A percentile compares a stretch with the other conserved stretches of the same genome.
Evolutionary conservation across 139 green algal genomes (phyloP).

Genomic region (Picochlorum costavermella): DNA sequence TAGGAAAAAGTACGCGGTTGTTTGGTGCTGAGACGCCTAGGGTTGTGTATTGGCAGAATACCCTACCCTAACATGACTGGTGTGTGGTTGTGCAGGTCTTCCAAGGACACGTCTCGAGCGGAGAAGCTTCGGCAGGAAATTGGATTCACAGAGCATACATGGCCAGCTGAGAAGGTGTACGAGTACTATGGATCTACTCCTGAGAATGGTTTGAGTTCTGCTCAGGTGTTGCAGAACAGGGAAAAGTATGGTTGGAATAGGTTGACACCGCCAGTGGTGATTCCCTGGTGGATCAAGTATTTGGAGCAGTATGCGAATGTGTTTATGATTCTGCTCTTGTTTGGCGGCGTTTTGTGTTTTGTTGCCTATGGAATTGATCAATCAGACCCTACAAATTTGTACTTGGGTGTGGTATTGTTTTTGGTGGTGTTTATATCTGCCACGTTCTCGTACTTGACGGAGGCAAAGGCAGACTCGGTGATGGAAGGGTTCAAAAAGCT

Average conservation of each 20-base stretch:
- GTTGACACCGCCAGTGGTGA: conserved; percentile 50
- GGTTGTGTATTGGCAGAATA: neutral
- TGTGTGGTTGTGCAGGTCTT: neutral
- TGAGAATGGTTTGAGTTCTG: conserved; percentile 16
- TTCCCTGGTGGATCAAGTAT: conserved; percentile 53
- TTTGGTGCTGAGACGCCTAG: conserved; percentile 3
- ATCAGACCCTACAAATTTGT: conserved; percentile 55
- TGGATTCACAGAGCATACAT: conserved; percentile 32
- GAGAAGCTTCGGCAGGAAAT: conserved; percentile 28
- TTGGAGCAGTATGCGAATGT: conserved; percentile 52
- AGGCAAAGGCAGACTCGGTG: conserved; percentile 56
- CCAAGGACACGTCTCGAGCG: conserved; percentile 14
- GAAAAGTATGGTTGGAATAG: conserved; percentile 51
- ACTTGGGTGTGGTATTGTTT: conserved; percentile 62
- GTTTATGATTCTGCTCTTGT: conserved; percentile 50
- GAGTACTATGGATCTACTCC: conserved; percentile 32
- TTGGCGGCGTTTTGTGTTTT: conserved; percentile 30
- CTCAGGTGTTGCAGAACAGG: conserved; percentile 43
- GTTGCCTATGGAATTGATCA: conserved; percentile 52
- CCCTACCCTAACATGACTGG: neutral
- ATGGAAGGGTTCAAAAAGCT: conserved; percentile 70
- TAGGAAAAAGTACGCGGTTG: neutral
- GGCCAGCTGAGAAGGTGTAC: conserved; percentile 39
- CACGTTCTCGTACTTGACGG: conserved; percentile 60
- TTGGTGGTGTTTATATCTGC: conserved; percentile 39